These are phyloP conservation scores for Lumnitzera racemosa DNA, from an alignment of 345 rosid genomes.

Conservation along the genomic window DNA sequence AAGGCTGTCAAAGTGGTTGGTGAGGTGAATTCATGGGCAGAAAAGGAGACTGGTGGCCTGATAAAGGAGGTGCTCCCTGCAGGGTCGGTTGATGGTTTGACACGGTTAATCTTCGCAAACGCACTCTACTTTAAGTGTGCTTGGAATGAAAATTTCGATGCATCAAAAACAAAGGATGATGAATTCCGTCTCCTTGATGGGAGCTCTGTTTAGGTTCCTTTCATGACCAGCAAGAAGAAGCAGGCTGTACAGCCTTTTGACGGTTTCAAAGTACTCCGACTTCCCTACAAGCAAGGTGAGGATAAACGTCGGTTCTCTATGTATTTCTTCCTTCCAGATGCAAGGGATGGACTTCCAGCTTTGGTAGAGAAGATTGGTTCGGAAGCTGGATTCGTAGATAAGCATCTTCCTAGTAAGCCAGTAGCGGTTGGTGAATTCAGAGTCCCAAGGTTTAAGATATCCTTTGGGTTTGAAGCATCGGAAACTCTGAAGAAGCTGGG, in stretches of 20 bases:
- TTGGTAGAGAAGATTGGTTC: conserved; percentile 13
- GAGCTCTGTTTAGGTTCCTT: conserved; percentile 40
- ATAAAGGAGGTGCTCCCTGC: conserved; percentile 65
- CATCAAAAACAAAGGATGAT: conserved; percentile 35
- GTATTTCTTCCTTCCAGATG: conserved; percentile 70
- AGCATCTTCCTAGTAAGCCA: conserved; percentile 10
- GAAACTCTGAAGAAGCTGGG: conserved; percentile 11
- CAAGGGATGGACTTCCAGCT: conserved; percentile 11
- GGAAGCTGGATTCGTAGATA: conserved; percentile 10
- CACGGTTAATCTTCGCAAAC: conserved; percentile 60
- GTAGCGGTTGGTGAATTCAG: conserved; percentile 11
- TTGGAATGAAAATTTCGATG: conserved; percentile 66
- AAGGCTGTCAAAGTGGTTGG: conserved; percentile 57
- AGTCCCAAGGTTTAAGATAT: conserved; percentile 15
- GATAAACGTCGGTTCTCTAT: conserved; percentile 62
- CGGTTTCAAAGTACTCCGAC: conserved; percentile 65
- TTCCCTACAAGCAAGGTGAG: conserved; percentile 65
- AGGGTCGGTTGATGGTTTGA: conserved; percentile 43
- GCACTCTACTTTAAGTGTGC: conserved; percentile 81
- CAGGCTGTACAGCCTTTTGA: conserved; percentile 39
- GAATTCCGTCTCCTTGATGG: conserved; percentile 66
- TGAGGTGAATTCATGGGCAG: conserved; percentile 76
- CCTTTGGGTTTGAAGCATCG: conserved; percentile 13
- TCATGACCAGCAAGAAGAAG: conserved; percentile 70
- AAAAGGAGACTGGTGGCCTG: conserved; percentile 63